phyloP scores from a whole-genome alignment of 2,329 filamentous ascomycete species.

The Ophiostoma sp. region DNA sequence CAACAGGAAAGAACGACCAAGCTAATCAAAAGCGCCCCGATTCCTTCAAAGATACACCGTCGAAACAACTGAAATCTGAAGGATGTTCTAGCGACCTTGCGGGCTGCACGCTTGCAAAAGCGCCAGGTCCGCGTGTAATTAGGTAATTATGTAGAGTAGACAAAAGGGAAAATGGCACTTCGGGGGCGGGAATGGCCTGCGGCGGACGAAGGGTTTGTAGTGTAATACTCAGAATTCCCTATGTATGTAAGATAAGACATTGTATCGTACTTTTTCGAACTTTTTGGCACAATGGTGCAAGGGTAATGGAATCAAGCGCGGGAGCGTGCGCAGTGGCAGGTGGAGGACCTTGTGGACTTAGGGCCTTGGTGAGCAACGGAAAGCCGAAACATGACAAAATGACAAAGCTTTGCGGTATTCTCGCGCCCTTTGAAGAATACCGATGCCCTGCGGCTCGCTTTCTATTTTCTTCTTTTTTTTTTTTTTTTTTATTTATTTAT shows the following conservation, averaged over 20 bases:
- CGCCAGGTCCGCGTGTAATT: conserved; percentile 1
- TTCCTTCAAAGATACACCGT: neutral
- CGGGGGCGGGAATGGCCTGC: neutral
- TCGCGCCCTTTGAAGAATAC: neutral
- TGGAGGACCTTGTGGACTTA: neutral
- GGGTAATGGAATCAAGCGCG: conserved; percentile 7
- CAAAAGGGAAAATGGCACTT: neutral
- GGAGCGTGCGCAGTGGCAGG: neutral
- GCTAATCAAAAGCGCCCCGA: neutral
- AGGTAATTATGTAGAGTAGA: conserved; percentile 7
- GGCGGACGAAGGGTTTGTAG: neutral
- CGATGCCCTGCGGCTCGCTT: neutral
- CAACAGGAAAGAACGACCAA: neutral
- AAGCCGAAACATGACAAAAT: conserved; percentile 15
- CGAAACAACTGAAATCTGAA: neutral
- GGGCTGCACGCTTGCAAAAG: conserved; percentile 3
- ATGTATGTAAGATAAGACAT: neutral
- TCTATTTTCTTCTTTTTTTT: neutral
- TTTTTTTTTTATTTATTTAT: neutral
- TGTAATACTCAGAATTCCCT: neutral
- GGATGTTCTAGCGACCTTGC: neutral
- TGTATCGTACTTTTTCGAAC: neutral
- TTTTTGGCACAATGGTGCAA: neutral
- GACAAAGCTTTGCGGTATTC: neutral
- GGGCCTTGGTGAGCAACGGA: neutral